Base-by-base conservation (phyloP, 805 yeast species). In the Saccharomycopsis vini region DNA sequence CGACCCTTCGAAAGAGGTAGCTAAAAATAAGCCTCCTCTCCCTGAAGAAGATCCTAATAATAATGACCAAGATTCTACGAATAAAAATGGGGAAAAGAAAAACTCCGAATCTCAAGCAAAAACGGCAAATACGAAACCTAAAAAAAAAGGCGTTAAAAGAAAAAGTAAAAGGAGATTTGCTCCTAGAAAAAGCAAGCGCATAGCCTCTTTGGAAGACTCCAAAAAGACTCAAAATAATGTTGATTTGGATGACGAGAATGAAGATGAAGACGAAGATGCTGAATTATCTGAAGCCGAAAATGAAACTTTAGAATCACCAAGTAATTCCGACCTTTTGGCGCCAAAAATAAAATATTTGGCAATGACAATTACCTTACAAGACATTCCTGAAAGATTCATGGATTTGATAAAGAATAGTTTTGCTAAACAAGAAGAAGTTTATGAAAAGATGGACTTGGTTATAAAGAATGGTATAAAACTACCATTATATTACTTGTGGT, bases 401-500 rank as follows among this genome's bases (percentile, higher is more conserved):
- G 81, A 82, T 5, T 72, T 87, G 7, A 62, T 88, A 30, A 58
- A 68, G 31, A 75, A 85, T 53, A 79, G 94, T 59, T 79, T 84
- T 33, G 66, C 72, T 30, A 72, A 77, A 2, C 54, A 67, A 13
- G 75, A 73, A 2, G 67, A 72, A 15, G 90, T 81, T 0, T 73
- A 70, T 39, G 60, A 62, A 15, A 62, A 69, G 16, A 87, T 90
- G 95, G 67, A 69, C 32, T 63, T 68, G 7, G 72, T 80, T 3
- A 58, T 87, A 44, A 64, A 66, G 13, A 64, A 61, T 16, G 95
- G 95, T 1, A 66, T 68, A 1, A 68, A 87, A 46, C 62, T 77
- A 3, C 64, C 80, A 4, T 74, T 74, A 28, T 75, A 76, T 52
- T 73, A 81, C 56, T 64, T 87, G 18, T 88, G 96, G 95, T 85